phyloP scores from a whole-genome alignment of 2,329 filamentous ascomycete species.

The Xylariales sp. region DNA sequence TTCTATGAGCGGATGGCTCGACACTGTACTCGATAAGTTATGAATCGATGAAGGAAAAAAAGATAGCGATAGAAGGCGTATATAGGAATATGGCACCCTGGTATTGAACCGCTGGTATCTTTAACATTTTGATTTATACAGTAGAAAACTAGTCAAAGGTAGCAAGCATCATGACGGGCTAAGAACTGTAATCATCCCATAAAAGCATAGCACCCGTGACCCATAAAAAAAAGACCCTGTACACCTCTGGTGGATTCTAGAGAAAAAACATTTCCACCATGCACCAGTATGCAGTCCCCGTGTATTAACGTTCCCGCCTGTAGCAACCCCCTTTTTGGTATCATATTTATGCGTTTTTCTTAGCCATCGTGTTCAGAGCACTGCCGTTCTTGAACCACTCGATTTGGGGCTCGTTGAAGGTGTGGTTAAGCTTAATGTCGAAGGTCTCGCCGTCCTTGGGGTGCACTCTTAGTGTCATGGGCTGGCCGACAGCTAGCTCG shows the following conservation, averaged over 20 bases:
- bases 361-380: slow-evolving; percentile 98
- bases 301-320: slow-evolving; percentile 40
- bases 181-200: slow-evolving; percentile 46
- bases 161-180: slow-evolving; percentile 44
- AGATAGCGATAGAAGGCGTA: neutral
- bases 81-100: neutral
- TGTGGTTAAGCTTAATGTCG: slow-evolving; percentile 88
- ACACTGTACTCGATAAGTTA: neutral
- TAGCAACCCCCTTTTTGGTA: slow-evolving; percentile 26
- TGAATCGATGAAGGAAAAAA: neutral
- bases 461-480: slow-evolving; percentile 90
- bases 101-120: slow-evolving; percentile 11
- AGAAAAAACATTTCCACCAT: slow-evolving; percentile 51
- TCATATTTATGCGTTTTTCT: slow-evolving; percentile 59
- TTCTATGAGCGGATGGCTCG: neutral
- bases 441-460: slow-evolving; percentile 86
- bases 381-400: slow-evolving; percentile 99
- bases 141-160: slow-evolving; percentile 46
- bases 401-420: slow-evolving; percentile 97
- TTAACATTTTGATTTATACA: slow-evolving; percentile 53
- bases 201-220: slow-evolving; percentile 48
- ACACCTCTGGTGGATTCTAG: slow-evolving; percentile 49
- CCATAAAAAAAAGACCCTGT: slow-evolving; percentile 46
- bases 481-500: slow-evolving; percentile 90
- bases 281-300: slow-evolving; percentile 44